A percentile compares a stretch with the other conserved stretches of the same genome.
Evolutionary conservation across 2,329 filamentous ascomycete genomes (phyloP).

Genomic region (Fusarium hostae): DNA sequence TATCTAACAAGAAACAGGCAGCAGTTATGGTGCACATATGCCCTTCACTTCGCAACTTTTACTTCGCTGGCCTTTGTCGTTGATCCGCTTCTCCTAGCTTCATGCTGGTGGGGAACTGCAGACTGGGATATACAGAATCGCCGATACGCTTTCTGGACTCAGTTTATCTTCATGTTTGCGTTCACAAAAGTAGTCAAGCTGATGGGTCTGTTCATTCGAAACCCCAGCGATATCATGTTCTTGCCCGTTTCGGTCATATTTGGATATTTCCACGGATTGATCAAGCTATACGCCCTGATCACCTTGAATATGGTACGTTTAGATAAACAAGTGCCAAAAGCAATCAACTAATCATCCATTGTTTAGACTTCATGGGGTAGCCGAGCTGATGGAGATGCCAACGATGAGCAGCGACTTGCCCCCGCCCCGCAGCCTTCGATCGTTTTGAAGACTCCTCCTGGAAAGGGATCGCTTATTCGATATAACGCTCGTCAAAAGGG

Average conservation of each 20-base stretch:
- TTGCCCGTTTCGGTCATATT: slow-evolving; percentile 89
- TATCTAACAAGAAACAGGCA: slow-evolving; percentile 65
- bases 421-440: slow-evolving; percentile 56
- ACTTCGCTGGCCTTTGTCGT: slow-evolving; percentile 86
- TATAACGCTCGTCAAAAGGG: slow-evolving; percentile 58
- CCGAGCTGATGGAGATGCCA: slow-evolving; percentile 87
- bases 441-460: slow-evolving; percentile 58
- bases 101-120: slow-evolving; percentile 75
- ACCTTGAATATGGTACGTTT: slow-evolving; percentile 83
- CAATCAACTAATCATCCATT: slow-evolving; percentile 20
- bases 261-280: slow-evolving; percentile 90
- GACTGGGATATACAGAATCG: slow-evolving; percentile 66
- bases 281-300: slow-evolving; percentile 88
- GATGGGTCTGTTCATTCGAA: slow-evolving; percentile 83
- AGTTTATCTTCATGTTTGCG: slow-evolving; percentile 78
- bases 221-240: slow-evolving; percentile 82
- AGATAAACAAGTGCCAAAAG: slow-evolving; percentile 3
- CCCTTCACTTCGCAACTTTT: slow-evolving; percentile 90
- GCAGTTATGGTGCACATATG: slow-evolving; percentile 93
- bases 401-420: slow-evolving; percentile 77
- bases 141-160: slow-evolving; percentile 66
- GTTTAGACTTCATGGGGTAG: slow-evolving; percentile 93
- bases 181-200: slow-evolving; percentile 94
- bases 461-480: slow-evolving; percentile 56
- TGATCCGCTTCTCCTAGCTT: slow-evolving; percentile 77